A percentile compares a stretch with the other conserved stretches of the same genome.
Conservation (phyloP, 345 rosid genomes). For the Raphanus raphanistrum region DNA sequence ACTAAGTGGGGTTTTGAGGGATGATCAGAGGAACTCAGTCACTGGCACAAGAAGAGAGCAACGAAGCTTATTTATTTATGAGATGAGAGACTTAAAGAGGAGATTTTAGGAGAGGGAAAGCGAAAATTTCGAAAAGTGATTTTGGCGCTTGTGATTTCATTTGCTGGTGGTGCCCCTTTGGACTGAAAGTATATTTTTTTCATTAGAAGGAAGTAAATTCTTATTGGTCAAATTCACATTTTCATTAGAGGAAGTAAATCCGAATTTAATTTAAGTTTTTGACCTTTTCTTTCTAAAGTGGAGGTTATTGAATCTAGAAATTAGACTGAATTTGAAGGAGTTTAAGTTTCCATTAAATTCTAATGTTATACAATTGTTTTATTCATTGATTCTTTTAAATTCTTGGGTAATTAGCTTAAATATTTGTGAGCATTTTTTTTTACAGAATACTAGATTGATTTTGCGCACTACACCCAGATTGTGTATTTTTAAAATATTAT, state of each 20-base stretch:
- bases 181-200: not conserved
- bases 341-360: not conserved
- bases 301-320: not conserved
- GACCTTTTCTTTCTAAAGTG: not conserved
- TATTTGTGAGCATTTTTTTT: too few species aligned
- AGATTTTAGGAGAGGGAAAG: not conserved
- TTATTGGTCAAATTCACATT: not conserved
- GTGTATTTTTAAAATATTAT: too few species aligned
- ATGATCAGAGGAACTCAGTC: not conserved
- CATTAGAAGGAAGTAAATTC: not conserved
- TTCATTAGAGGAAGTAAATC: not conserved
- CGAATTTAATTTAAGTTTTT: too few species aligned
- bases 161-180: not conserved
- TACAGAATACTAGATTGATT: too few species aligned
- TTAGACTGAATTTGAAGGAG: not conserved
- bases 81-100: not conserved
- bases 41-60: not conserved
- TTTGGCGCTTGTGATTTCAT: not conserved
- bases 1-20: not conserved
- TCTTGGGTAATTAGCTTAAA: not conserved
- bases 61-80: not conserved
- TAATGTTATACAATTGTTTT: not conserved
- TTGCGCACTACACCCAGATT: too few species aligned
- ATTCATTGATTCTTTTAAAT: too few species aligned
- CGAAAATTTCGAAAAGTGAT: not conserved